A percentile compares a stretch with the other conserved stretches of the same genome.
Evolutionary conservation across 805 yeast species (phyloP).

Genomic region (Ogataea dorogensis): DNA sequence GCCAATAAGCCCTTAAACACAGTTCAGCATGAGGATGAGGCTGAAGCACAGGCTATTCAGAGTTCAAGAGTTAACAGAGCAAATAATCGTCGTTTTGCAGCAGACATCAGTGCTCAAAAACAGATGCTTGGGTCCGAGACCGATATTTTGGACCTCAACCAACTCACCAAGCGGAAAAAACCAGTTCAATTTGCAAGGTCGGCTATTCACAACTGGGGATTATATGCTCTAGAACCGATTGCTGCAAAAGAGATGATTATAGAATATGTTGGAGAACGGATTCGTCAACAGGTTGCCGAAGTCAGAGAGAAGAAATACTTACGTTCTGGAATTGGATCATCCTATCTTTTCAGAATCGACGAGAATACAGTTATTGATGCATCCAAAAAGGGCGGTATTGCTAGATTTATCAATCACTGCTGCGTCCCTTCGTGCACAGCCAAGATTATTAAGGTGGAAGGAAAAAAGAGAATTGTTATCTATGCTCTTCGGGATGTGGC

Average conservation of each 20-base stretch:
- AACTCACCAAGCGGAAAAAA: conserved; percentile 83
- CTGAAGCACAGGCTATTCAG: conserved; percentile 39
- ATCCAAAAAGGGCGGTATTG: conserved; percentile 95
- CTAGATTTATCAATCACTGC: conserved; percentile 94
- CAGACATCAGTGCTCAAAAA: conserved; percentile 79
- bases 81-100: conserved; percentile 82
- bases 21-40: conserved; percentile 59
- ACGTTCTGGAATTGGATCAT: conserved; percentile 91
- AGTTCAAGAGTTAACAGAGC: conserved; percentile 87
- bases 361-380: conserved; percentile 96
- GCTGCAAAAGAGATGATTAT: conserved; percentile 97
- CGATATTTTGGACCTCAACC: conserved; percentile 79
- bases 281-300: conserved; percentile 92
- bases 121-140: conserved; percentile 77
- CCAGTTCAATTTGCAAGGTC: conserved; percentile 97
- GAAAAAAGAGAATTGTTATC: conserved; percentile 88
- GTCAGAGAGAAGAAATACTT: conserved; percentile 82
- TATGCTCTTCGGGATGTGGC: conserved; percentile 87
- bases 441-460: conserved; percentile 91
- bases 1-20: conserved; percentile 70
- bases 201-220: conserved; percentile 97
- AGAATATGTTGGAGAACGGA: conserved; percentile 94
- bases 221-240: conserved; percentile 92
- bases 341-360: conserved; percentile 88
- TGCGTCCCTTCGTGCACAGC: conserved; percentile 98